Evolutionary conservation across 179 eudicot genomes (phyloP).

Genomic region (Silene noctiflora): DNA sequence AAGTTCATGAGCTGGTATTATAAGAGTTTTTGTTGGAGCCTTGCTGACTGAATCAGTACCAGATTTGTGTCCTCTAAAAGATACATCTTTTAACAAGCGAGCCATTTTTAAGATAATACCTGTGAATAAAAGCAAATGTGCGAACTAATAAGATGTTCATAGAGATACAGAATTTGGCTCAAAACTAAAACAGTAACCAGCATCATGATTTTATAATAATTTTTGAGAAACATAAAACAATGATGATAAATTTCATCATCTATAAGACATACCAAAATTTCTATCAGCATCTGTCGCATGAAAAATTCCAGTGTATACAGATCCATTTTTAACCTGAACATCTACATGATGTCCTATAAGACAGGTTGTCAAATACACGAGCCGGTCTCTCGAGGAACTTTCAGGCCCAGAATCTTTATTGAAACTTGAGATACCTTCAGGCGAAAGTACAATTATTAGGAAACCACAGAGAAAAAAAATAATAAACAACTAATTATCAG

Average conservation of each 20-base stretch:
- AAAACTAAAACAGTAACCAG: background rate
- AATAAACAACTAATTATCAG: background rate
- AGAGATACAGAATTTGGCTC: slow-evolving; percentile 2
- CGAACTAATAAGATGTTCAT: slow-evolving; percentile 5
- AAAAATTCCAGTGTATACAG: slow-evolving; percentile 72
- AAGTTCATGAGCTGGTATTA: slow-evolving; percentile 75
- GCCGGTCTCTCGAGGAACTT: slow-evolving; percentile 59
- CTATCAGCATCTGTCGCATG: slow-evolving; percentile 70
- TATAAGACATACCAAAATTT: slow-evolving; percentile 65
- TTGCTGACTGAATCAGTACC: slow-evolving; percentile 48
- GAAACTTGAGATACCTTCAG: slow-evolving; percentile 38
- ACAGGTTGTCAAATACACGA: slow-evolving; percentile 68
- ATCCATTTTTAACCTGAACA: slow-evolving; percentile 87
- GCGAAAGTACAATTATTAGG: slow-evolving; percentile 16
- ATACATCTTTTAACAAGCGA: slow-evolving; percentile 49
- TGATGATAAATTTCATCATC: background rate
- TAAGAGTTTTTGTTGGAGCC: slow-evolving; percentile 60
- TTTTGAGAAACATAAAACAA: background rate
- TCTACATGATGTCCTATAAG: slow-evolving; percentile 92
- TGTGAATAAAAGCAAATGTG: slow-evolving; percentile 30
- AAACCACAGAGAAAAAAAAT: background rate
- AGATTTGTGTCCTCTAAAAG: slow-evolving; percentile 49
- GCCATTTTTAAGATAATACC: slow-evolving; percentile 95
- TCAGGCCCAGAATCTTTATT: slow-evolving; percentile 43
- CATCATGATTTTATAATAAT: background rate